Conservation (phyloP, 2,329 filamentous ascomycete species). For the Proliferodiscus dingleyae region DNA sequence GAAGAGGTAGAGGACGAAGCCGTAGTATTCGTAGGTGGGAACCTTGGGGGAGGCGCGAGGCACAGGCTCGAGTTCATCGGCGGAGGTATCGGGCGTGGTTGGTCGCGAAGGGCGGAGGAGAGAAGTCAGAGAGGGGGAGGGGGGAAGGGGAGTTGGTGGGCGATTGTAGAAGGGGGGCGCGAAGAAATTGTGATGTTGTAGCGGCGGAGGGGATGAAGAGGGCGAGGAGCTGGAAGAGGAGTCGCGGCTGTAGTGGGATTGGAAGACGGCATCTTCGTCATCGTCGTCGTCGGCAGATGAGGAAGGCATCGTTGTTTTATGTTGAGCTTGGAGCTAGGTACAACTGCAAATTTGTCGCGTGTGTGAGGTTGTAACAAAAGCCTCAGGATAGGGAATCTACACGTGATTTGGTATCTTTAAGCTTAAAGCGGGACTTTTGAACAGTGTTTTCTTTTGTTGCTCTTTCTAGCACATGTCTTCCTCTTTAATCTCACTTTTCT, state of each 20-base stretch:
- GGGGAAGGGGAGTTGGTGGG: constrained; percentile 89
- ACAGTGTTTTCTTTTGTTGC: too few relatives aligned
- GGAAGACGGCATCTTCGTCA: constrained; percentile 21
- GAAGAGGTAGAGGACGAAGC: constrained; percentile 93
- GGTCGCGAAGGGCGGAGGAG: constrained; percentile 87
- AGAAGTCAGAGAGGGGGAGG: constrained; percentile 87
- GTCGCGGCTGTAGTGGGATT: constrained; percentile 23
- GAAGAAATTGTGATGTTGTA: constrained; percentile 47
- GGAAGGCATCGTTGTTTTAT: constrained; percentile 20
- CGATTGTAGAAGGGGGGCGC: constrained; percentile 93
- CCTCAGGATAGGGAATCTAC: too few relatives aligned
- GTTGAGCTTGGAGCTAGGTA: too few relatives aligned
- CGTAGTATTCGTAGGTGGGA: constrained; percentile 99
- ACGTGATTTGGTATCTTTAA: too few relatives aligned
- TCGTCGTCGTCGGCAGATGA: constrained; percentile 23
- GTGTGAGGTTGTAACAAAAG: too few relatives aligned
- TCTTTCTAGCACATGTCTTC: too few relatives aligned
- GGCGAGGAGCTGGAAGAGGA: constrained; percentile 27
- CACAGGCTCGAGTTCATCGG: constrained; percentile 73
- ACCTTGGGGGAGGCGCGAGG: constrained; percentile 87
- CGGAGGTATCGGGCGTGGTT: constrained; percentile 86
- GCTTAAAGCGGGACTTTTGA: too few relatives aligned
- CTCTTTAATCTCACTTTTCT: too few relatives aligned
- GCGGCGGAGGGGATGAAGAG: constrained; percentile 33
- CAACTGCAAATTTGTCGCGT: too few relatives aligned